Evolutionary conservation across 2,329 filamentous ascomycete species (phyloP), one percentile per base, ranked within the genome.

Genomic region (Diaporthe sp.): DNA sequence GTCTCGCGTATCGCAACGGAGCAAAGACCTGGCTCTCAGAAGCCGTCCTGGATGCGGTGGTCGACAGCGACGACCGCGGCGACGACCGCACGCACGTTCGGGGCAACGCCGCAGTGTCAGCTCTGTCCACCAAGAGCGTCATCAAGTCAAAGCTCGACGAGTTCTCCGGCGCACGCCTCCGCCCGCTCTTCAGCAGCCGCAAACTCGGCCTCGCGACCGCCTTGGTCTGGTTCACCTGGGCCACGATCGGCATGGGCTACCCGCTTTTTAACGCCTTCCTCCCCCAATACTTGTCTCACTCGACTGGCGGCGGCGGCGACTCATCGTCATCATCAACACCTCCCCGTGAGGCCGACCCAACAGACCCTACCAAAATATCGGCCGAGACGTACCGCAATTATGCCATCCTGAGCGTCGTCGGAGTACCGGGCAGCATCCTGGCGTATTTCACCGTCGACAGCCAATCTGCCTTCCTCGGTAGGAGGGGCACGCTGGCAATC

Each of bases 231-330:
- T 94, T 95, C 82, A 92, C 91, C 81, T 97, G 94, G 94, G 88
- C 92, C 0, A 92, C 91, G 19, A 96, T 97, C 77, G 94, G 94
- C 75, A 93, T 97, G 91, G 94, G 92, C 3, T 97, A 96, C 80
- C 94, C 94, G 1, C 89, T 97, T 2, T 97, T 96, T 88, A 97
- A 97, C 82, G 93, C 94, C 70, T 97, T 97, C 84, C 88, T 97
- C n/a, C 95, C 95, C 0, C 94, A 97, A 78, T 97, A 97, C 80
- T 90, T 97, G 74, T 90, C 92, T 32, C 89, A 91, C 72, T 88
- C 90, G 35, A 44, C 37, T 37, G 39, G 44, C 9, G 56, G 70
- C 27, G 69, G 55, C 19, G 55, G 35, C 42, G 17, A 10, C 7
- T 32, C 30, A 1, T 59, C 42, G 13, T 30, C 30, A 13, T 30